These are phyloP conservation scores for Coix lacrymajobi DNA, from an alignment of 176 grass and related monocot species.

Conservation along the genomic window DNA sequence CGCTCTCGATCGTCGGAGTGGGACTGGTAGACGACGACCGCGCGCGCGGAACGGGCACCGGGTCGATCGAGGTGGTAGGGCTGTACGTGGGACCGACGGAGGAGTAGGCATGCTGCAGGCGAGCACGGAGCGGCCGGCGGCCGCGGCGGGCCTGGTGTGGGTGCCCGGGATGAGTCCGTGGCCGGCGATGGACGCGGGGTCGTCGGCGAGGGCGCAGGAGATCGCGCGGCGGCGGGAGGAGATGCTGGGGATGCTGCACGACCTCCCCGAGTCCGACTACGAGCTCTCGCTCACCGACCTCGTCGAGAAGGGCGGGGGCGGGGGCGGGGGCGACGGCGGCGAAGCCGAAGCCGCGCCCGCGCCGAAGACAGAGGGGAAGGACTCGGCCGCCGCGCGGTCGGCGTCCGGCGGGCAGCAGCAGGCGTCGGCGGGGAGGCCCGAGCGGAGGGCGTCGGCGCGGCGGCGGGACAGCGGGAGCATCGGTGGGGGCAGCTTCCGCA, in stretches of 20 bases:
- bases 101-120: conserved; percentile 36
- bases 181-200: background rate
- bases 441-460: conserved; percentile 32
- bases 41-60: too few species aligned
- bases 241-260: conserved; percentile 69
- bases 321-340: background rate
- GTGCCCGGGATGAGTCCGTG: conserved; percentile 37
- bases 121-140: conserved; percentile 8
- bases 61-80: too few species aligned
- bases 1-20: too few species aligned
- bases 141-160: conserved; percentile 24
- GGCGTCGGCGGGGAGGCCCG: background rate
- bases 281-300: conserved; percentile 91
- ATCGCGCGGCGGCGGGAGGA: conserved; percentile 66
- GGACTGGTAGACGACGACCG: too few species aligned
- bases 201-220: conserved; percentile 57
- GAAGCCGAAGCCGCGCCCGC: background rate
- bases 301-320: conserved; percentile 32
- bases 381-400: background rate
- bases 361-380: background rate
- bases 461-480: conserved; percentile 23
- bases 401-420: conserved; percentile 8
- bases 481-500: conserved; percentile 40
- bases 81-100: background rate
- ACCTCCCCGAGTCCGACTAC: conserved; percentile 66